Evolutionary conservation across 2,329 filamentous ascomycete genomes (phyloP), one percentile per base, ranked within the genome.

Genomic region (Venturia pyrina): DNA sequence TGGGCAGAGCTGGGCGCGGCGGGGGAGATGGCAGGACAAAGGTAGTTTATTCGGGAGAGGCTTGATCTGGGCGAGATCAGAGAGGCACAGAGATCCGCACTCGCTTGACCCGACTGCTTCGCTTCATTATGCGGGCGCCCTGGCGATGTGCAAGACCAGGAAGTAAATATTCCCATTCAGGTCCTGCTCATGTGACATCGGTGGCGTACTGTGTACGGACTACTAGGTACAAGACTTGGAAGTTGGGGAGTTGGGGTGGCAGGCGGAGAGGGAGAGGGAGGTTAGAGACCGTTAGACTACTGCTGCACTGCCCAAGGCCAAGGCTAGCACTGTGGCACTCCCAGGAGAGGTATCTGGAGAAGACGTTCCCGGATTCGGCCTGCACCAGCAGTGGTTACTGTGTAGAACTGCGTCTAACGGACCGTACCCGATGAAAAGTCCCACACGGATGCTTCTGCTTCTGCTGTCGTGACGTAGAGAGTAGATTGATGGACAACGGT

Each of bases 11-110:
- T 37, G 53, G 32, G 5, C 2, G 28, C 32, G 15, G 53, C 24
- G 53, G 53, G 53, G 32, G 53, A 37, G 19, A 37, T 19, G 53
- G 50, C 50, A 57, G 50, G 50, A 57, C 21, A 34, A 17, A 19
- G 7, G 50, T 32, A 19, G 50, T 56, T 56, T 59, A 59, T 59
- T 59, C n/a, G 53, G 53, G 21, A 59, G 53, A 59, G 28, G 53
- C 53, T 59, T 21, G 15, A 59, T 59, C 53, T 59, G 28, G 28
- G 53, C 40, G 7, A 40, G 24, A 28, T 28, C 28, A 28, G 28
- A 28, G 28, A 28, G 28, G 28, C 28, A 32, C 28, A 37, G 32
- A 37, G 53, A 59, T 59, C 15, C 28, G 53, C 53, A 4, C 28
- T 37, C 19, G 28, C 28, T 28, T 28, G 28, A 28, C 28, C 28